A percentile compares a stretch with the other conserved stretches of the same genome.
Evolutionary conservation across 108 stramenopile genomes (phyloP).

Genomic region (Nannochloropsis gaditana): DNA sequence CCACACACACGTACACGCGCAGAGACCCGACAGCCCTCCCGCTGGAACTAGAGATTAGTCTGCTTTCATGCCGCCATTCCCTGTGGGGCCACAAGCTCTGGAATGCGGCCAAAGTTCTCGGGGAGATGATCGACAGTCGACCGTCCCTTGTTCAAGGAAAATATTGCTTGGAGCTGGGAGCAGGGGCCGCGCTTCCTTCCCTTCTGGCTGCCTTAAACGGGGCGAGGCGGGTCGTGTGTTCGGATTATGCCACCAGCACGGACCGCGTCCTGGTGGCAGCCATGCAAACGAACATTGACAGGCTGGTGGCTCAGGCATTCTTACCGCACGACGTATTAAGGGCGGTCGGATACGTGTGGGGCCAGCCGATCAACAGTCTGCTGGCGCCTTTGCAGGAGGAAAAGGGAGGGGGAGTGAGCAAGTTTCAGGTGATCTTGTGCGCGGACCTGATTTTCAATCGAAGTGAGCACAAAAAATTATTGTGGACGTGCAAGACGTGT

Average conservation of each 20-base stretch:
- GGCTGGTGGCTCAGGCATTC: neutral
- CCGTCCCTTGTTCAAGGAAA: neutral
- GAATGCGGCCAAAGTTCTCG: constrained; percentile 1
- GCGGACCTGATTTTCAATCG: constrained; percentile 9
- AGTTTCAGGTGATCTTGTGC: neutral
- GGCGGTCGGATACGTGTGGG: neutral
- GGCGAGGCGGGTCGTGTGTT: neutral
- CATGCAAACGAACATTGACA: neutral
- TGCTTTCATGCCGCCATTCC: neutral
- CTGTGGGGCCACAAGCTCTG: constrained; percentile 12
- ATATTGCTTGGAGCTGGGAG: neutral
- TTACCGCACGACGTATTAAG: neutral
- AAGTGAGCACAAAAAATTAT: neutral
- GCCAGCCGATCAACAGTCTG: neutral
- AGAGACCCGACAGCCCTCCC: neutral
- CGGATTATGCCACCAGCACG: constrained; percentile 5
- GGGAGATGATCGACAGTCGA: neutral
- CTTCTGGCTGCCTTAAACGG: constrained; percentile 16
- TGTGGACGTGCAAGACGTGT: neutral
- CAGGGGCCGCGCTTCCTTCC: neutral
- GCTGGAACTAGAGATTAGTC: neutral
- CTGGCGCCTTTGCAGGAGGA: neutral
- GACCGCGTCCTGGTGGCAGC: neutral
- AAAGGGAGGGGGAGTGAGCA: neutral
- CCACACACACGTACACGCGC: neutral